phyloP scores from a whole-genome alignment of 306 rosid genomes.

The Cucumis melo region DNA sequence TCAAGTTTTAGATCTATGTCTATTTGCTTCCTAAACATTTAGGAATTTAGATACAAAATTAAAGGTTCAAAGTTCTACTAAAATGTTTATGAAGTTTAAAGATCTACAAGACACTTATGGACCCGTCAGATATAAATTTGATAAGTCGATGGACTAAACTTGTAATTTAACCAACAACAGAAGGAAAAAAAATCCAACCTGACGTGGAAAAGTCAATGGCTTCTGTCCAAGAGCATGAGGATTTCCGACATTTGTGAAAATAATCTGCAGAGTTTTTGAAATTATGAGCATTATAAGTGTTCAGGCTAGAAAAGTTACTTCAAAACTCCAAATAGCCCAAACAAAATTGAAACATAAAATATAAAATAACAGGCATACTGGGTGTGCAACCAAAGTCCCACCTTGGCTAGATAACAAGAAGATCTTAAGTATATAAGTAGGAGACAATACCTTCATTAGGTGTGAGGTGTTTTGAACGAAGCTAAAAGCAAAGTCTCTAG shows the following conservation, averaged over 20 bases:
- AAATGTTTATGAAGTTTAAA: too few species aligned
- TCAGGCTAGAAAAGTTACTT: background rate
- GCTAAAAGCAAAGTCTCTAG: background rate
- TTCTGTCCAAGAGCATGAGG: slow-evolving; percentile 99
- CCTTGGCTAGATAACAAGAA: background rate
- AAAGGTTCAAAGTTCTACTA: too few species aligned
- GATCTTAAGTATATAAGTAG: background rate
- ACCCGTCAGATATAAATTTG: too few species aligned
- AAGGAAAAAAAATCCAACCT: slow-evolving; percentile 24
- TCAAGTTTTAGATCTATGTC: background rate
- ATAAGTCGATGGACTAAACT: background rate
- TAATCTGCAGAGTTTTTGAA: slow-evolving; percentile 44
- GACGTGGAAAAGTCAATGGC: slow-evolving; percentile 97
- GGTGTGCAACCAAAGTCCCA: background rate
- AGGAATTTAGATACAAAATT: background rate
- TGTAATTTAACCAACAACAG: background rate
- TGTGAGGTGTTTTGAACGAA: background rate
- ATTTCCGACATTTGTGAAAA: slow-evolving; percentile 97
- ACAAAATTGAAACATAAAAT: background rate
- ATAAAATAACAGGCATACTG: too few species aligned
- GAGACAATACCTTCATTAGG: background rate
- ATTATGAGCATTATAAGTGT: background rate
- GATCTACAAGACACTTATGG: too few species aligned
- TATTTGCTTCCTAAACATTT: too few species aligned
- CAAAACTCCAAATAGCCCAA: too few species aligned